These are phyloP conservation scores for Gnomoniopsis smithogilvyi DNA, from an alignment of 2,329 filamentous ascomycete species.

Conservation along the genomic window DNA sequence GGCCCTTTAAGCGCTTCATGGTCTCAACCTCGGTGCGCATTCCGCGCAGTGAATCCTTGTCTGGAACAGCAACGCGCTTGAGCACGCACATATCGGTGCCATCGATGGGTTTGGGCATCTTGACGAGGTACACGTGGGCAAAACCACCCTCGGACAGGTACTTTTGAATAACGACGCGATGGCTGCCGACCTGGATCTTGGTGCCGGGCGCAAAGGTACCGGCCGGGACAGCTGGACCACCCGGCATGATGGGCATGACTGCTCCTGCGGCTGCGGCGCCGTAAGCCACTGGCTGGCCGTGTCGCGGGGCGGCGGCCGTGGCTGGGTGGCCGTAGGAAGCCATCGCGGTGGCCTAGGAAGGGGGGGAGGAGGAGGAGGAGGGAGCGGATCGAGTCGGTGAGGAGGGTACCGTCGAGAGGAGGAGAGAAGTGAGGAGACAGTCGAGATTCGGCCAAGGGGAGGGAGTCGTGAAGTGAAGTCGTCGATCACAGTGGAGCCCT, in stretches of 20 bases:
- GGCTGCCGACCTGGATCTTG: conserved; percentile 92
- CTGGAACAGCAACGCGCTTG: conserved; percentile 93
- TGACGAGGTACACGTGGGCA: conserved; percentile 96
- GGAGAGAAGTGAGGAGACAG: conserved; percentile 1
- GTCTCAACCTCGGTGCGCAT: conserved; percentile 99
- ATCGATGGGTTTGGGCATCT: conserved; percentile 72
- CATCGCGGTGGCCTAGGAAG: conserved; percentile 26
- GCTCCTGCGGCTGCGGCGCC: conserved; percentile 30
- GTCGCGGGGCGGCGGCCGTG: conserved; percentile 35
- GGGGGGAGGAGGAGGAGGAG: conserved; percentile 7
- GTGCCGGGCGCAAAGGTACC: conserved; percentile 92
- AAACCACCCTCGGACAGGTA: conserved; percentile 98
- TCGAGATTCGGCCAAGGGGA: neutral
- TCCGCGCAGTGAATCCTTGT: conserved; percentile 88
- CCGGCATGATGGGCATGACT: conserved; percentile 32
- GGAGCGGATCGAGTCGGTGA: neutral
- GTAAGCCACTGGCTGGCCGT: conserved; percentile 42
- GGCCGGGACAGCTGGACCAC: conserved; percentile 49
- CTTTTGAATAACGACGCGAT: conserved; percentile 91
- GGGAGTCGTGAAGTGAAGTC: neutral
- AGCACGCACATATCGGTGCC: conserved; percentile 80
- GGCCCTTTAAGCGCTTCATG: conserved; percentile 98
- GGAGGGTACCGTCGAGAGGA: conserved; percentile 1
- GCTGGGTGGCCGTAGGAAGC: conserved; percentile 38
- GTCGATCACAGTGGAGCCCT: conserved; percentile 10